Percentiles rank a stretch among this genome's conserved stretches.
Conservation (phyloP, 768 basidiomycete species). For the Naematelia aurantialba region DNA sequence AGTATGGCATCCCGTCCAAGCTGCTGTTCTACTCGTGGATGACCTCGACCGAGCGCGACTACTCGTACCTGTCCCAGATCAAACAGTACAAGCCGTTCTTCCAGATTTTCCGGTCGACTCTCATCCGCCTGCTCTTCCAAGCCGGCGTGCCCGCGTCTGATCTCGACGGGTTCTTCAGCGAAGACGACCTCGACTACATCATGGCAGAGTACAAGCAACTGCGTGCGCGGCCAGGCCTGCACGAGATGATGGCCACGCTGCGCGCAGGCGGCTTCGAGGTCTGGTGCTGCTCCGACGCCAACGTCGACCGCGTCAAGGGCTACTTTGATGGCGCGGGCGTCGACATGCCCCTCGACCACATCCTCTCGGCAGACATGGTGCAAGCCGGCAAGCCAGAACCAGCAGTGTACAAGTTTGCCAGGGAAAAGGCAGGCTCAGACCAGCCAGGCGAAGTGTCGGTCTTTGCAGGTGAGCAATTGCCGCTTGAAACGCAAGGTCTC, state of each 20-base stretch:
- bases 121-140: slow-evolving; percentile 34
- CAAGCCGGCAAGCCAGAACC: slow-evolving; percentile 34
- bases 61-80: slow-evolving; percentile 40
- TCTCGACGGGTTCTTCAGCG: slow-evolving; percentile 27
- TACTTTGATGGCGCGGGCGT: slow-evolving; percentile 36
- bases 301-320: slow-evolving; percentile 33
- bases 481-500: background rate
- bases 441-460: slow-evolving; percentile 33
- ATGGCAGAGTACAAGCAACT: slow-evolving; percentile 25
- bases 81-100: slow-evolving; percentile 40
- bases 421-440: slow-evolving; percentile 33
- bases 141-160: slow-evolving; percentile 25
- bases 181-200: slow-evolving; percentile 36
- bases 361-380: slow-evolving; percentile 35
- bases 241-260: slow-evolving; percentile 37
- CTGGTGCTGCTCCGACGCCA: slow-evolving; percentile 37
- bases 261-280: slow-evolving; percentile 37
- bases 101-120: slow-evolving; percentile 26
- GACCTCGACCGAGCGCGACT: slow-evolving; percentile 34
- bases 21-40: slow-evolving; percentile 43
- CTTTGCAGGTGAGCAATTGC: slow-evolving; percentile 27
- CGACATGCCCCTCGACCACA: slow-evolving; percentile 31
- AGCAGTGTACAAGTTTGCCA: slow-evolving; percentile 31
- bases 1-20: slow-evolving; percentile 31
- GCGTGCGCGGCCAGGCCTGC: slow-evolving; percentile 24